Evolutionary conservation across 345 rosid species (phyloP), one percentile per base, ranked within the genome.

Genomic region (Eutrema heterophyllum): DNA sequence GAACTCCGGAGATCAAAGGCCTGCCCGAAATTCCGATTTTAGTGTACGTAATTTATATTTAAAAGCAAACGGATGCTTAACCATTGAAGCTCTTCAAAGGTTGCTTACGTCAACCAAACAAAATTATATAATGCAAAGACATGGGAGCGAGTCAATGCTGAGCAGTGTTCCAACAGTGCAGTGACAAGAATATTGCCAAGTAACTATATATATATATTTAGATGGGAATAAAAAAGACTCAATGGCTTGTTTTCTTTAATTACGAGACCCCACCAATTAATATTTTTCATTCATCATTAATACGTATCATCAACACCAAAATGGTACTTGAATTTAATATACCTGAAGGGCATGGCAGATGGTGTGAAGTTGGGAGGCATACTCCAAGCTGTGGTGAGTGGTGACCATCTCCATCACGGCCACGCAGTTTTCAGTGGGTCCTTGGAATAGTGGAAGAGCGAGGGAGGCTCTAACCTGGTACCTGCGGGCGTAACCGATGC

Each of bases 291-390:
- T 36, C 18, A 33, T 64, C 40, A 51, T 18, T n/a, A 50, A 21
- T 50, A 29, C 32, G 32, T 29, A 29, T 50, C 58, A 53, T 53
- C 33, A 55, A 38, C 15, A 55, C 18, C 40, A 43, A 53, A 35
- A 16, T 2, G 21, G 63, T 57, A 15, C 15, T 18, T 9, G 24
- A 46, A 57, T 16, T 16, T 3, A 8, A 2, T 67, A 27, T 71
- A 91, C 98, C 98, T 88, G 81, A 30, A 92, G 98, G 75, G 95
- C 92, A 79, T 82, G 80, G 85, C 87, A 76, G 73, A 93, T 76
- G 72, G 75, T 82, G 50, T 88, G 89, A 53, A 90, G 84, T 44
- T 90, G 89, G 5, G 89, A 83, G 21, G 80, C 86, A 75, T 87
- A 88, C 70, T 81, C 85, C 70, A 78, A 72, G 78, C 75, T 81